Conservation (phyloP, 2,329 filamentous ascomycete genomes). For the Fusarium hainanense region DNA sequence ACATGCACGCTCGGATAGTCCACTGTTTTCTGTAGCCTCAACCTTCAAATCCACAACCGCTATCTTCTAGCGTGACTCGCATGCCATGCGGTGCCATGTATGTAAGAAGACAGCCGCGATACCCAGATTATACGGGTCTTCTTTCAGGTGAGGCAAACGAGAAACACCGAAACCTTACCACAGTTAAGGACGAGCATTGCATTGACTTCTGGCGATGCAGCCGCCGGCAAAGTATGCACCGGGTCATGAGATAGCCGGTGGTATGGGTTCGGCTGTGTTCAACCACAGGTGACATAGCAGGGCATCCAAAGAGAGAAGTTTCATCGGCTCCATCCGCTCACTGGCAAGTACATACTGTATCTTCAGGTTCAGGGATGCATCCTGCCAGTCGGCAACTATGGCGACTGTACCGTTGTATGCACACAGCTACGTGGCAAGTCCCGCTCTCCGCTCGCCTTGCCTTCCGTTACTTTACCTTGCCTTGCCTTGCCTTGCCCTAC, state of each 20-base stretch:
- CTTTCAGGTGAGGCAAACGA: slow-evolving; percentile 11
- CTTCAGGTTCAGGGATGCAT: slow-evolving; percentile 6
- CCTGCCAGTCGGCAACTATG: slow-evolving; percentile 35
- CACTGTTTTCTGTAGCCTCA: slow-evolving; percentile 6
- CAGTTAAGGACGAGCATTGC: slow-evolving; percentile 32
- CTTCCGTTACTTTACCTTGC: neutral
- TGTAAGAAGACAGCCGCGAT: slow-evolving; percentile 5
- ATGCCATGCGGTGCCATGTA: slow-evolving; percentile 32
- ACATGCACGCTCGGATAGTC: slow-evolving; percentile 19
- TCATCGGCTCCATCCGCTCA: slow-evolving; percentile 37
- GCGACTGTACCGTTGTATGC: slow-evolving; percentile 21
- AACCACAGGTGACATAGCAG: slow-evolving; percentile 22
- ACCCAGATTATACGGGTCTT: slow-evolving; percentile 23
- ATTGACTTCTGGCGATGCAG: slow-evolving; percentile 17
- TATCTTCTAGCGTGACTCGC: slow-evolving; percentile 37
- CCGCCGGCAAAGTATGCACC: slow-evolving; percentile 20
- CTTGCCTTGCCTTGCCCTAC: slow-evolving; percentile 6
- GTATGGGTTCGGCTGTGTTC: slow-evolving; percentile 13
- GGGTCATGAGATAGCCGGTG: slow-evolving; percentile 20
- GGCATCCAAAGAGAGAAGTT: slow-evolving; percentile 5
- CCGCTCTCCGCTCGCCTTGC: slow-evolving; percentile 18
- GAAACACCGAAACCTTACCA: slow-evolving; percentile 2
- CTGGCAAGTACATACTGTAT: neutral
- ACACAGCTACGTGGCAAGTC: slow-evolving; percentile 39
- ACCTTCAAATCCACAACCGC: neutral